These are phyloP conservation scores for Scedosporium minutisporum DNA, from an alignment of 2,329 filamentous ascomycete species.

Conservation along the genomic window DNA sequence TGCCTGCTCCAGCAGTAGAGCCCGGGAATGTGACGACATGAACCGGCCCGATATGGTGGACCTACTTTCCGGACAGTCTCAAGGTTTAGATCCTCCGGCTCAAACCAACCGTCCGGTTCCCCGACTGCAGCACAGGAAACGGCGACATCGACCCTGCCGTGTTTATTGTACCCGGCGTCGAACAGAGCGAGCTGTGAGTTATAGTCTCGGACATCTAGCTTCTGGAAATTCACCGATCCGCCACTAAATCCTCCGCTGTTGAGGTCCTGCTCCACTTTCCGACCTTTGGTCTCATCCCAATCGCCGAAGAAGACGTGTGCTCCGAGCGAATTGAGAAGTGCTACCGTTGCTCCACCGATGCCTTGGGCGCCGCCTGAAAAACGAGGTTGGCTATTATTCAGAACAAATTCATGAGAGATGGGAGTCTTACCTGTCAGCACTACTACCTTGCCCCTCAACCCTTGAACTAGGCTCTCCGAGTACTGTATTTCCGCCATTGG, in stretches of 20 bases:
- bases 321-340: not conserved
- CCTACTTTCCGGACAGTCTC: conserved; percentile 25
- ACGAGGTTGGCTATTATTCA: not conserved
- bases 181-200: conserved; percentile 1
- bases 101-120: conserved; percentile 34
- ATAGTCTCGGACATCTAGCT: conserved; percentile 6
- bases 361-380: conserved; percentile 2
- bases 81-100: conserved; percentile 27
- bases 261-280: not conserved
- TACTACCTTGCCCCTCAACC: conserved; percentile 1
- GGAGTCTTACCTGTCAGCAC: conserved; percentile 3
- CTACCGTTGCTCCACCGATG: conserved; percentile 5
- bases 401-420: not conserved
- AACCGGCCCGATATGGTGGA: too few relatives aligned
- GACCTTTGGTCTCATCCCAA: conserved; percentile 4
- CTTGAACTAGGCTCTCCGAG: not conserved
- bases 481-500: conserved; percentile 5
- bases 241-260: not conserved
- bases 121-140: conserved; percentile 30
- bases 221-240: not conserved
- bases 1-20: not conserved
- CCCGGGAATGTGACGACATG: conserved; percentile 14
- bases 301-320: conserved; percentile 8
- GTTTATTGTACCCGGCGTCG: not conserved
- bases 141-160: conserved; percentile 7